phyloP scores from a whole-genome alignment of 176 grass and related monocot genomes.

The Carex littledalei region DNA sequence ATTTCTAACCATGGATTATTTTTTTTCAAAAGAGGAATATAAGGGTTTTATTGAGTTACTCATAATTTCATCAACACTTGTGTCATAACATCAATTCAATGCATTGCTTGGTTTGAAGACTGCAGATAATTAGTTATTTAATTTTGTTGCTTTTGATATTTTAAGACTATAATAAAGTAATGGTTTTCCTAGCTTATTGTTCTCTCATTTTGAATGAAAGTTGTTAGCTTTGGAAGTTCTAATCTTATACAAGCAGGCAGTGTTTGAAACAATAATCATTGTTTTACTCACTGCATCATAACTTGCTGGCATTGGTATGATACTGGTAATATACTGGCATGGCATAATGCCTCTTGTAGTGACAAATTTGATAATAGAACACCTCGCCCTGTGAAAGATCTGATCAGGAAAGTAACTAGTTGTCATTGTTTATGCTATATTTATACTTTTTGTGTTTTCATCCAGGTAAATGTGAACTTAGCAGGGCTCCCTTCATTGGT shows the following conservation, averaged over 20 bases:
- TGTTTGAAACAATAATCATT: background rate
- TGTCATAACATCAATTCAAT: background rate
- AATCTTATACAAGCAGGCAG: background rate
- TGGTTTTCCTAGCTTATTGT: background rate
- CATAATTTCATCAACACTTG: background rate
- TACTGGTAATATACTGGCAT: background rate
- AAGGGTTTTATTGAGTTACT: background rate
- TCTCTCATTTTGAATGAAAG: background rate
- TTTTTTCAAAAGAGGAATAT: background rate
- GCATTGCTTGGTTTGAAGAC: background rate
- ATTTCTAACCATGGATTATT: background rate
- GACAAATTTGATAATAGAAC: background rate
- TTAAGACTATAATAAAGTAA: background rate
- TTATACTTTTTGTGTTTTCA: background rate
- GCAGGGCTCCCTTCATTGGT: conserved; percentile 82
- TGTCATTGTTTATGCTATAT: background rate
- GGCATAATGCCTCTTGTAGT: background rate
- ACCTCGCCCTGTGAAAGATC: background rate
- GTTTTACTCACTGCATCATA: background rate
- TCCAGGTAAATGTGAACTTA: conserved; percentile 92
- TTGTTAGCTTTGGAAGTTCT: background rate
- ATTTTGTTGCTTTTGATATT: background rate
- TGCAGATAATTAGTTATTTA: background rate
- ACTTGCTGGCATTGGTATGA: background rate
- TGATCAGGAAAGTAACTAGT: background rate